Evolutionary conservation across 768 basidiomycete genomes (phyloP).

Genomic region (Amyloporia xantha): DNA sequence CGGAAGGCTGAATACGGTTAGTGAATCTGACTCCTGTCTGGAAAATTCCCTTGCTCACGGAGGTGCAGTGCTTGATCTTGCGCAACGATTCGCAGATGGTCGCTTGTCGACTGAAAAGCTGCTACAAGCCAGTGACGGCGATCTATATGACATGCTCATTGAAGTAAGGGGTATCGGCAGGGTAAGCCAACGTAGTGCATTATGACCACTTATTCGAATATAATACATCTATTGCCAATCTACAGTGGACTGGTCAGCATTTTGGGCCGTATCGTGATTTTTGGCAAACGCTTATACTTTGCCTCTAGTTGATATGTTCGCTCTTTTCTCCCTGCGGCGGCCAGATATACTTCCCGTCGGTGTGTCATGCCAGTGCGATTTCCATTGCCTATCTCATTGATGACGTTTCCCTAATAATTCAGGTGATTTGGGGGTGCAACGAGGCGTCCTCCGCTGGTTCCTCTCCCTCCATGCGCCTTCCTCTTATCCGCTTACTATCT

Average conservation of each 20-base stretch:
- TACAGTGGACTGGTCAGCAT: conserved; percentile 2
- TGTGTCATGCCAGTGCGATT: conserved; percentile 11
- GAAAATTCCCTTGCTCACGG: not conserved
- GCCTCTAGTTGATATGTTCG: conserved; percentile 86
- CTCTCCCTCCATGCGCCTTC: conserved; percentile 52
- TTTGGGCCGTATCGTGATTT: not conserved
- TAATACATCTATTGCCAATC: not conserved
- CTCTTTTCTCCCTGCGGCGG: conserved; percentile 80
- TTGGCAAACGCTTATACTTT: too few species aligned
- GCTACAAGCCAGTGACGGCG: conserved; percentile 65
- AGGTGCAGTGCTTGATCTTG: conserved; percentile 64
- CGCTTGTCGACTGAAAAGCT: conserved; percentile 70
- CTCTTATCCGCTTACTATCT: conserved; percentile 37
- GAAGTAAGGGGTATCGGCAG: conserved; percentile 76
- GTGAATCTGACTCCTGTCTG: conserved; percentile 13
- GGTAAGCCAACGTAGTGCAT: conserved; percentile 31
- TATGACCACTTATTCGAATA: not conserved
- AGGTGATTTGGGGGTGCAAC: conserved; percentile 85
- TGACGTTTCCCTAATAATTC: conserved; percentile 2
- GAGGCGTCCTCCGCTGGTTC: conserved; percentile 64
- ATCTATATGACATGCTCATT: conserved; percentile 67
- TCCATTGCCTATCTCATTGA: too few species aligned
- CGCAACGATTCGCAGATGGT: conserved; percentile 74
- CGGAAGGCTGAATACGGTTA: conserved; percentile 89
- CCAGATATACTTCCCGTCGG: conserved; percentile 73